These are phyloP conservation scores for Nissolia schottii DNA, from an alignment of 306 rosid species.

Conservation along the genomic window DNA sequence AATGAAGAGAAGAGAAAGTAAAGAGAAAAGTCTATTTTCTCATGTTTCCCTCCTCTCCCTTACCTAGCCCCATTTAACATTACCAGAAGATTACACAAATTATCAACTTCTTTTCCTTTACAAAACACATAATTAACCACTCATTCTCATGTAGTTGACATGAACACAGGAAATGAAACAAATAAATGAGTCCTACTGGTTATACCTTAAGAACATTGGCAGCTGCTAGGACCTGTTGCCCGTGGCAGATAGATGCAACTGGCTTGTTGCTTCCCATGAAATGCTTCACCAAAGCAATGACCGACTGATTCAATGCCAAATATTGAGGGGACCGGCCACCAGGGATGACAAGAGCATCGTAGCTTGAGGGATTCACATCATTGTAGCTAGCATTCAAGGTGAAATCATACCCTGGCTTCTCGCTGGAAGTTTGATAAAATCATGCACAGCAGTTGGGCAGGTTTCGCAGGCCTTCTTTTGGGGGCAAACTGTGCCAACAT, in stretches of 20 bases:
- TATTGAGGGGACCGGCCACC: slow-evolving; percentile 18
- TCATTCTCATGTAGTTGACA: not conserved
- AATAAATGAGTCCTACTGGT: not conserved
- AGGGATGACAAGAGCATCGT: slow-evolving; percentile 34
- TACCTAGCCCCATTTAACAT: too few relatives aligned
- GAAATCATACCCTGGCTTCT: slow-evolving; percentile 64
- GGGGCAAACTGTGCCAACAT: slow-evolving; percentile 65
- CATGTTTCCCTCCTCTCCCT: too few relatives aligned
- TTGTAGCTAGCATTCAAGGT: slow-evolving; percentile 42
- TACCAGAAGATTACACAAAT: too few relatives aligned
- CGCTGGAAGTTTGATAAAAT: slow-evolving; percentile 62
- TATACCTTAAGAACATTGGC: slow-evolving; percentile 60
- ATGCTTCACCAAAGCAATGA: slow-evolving; percentile 22
- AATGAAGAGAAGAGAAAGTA: too few relatives aligned
- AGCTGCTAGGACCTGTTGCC: slow-evolving; percentile 58
- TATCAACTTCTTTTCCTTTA: too few relatives aligned
- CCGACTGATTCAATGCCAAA: slow-evolving; percentile 22
- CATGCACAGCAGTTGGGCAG: slow-evolving; percentile 70
- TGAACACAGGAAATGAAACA: not conserved
- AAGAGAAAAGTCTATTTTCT: too few relatives aligned
- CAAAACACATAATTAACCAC: not conserved
- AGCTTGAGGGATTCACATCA: slow-evolving; percentile 42
- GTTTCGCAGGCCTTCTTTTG: slow-evolving; percentile 53
- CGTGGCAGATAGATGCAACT: slow-evolving; percentile 33
- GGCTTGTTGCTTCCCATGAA: slow-evolving; percentile 23